Conservation (phyloP, 345 rosid genomes). For the Citrus reticulata region DNA sequence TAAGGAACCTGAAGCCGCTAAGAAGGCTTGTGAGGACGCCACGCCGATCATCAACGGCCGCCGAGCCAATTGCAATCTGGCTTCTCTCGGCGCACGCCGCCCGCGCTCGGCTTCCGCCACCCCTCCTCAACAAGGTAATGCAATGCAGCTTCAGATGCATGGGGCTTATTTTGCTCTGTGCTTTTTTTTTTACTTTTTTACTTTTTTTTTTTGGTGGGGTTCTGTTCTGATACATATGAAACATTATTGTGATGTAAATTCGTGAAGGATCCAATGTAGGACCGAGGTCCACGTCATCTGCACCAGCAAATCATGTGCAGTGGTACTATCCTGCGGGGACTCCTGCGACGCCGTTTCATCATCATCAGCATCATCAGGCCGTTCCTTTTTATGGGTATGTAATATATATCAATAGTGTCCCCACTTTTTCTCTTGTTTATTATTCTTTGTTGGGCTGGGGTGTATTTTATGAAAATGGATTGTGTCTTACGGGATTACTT, state of each 20-base stretch:
- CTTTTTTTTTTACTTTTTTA: too few species aligned
- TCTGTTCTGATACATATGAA: neutral
- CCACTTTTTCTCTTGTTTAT: neutral
- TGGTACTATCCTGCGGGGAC: constrained; percentile 75
- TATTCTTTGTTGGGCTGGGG: neutral
- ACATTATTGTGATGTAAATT: neutral
- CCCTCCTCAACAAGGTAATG: constrained; percentile 57
- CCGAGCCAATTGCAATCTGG: constrained; percentile 93
- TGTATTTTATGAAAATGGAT: neutral
- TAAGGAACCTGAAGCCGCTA: constrained; percentile 85
- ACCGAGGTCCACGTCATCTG: constrained; percentile 48
- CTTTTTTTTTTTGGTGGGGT: neutral
- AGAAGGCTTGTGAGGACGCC: constrained; percentile 81
- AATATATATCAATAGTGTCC: too few species aligned
- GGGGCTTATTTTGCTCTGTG: too few species aligned
- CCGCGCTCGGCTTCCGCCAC: constrained; percentile 49
- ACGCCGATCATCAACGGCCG: constrained; percentile 88
- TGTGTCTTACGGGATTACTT: neutral
- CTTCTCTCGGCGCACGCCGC: constrained; percentile 89
- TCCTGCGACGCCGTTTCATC: constrained; percentile 45
- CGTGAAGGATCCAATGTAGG: constrained; percentile 53
- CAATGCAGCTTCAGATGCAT: neutral
- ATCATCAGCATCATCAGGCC: constrained; percentile 63
- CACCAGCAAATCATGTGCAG: constrained; percentile 64
- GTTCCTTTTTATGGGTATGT: constrained; percentile 76